Evolutionary conservation across 2,329 filamentous ascomycete genomes (phyloP).

Genomic region (Lasiodiplodia gonubiensis): DNA sequence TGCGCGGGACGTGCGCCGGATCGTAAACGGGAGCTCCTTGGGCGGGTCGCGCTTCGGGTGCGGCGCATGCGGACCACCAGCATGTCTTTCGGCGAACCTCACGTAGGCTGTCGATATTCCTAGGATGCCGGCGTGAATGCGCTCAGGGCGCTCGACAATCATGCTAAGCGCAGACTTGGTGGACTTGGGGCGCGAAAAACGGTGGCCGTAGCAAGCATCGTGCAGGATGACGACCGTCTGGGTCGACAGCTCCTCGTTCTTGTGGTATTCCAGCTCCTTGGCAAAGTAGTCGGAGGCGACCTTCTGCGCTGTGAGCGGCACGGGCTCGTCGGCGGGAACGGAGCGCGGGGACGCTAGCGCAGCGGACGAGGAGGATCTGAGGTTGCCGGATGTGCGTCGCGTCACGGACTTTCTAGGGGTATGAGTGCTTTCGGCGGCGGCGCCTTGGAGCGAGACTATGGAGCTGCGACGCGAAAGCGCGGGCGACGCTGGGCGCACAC

Average conservation of each 20-base stretch:
- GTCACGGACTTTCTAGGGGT: conserved; percentile 45
- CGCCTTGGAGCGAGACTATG: conserved; percentile 19
- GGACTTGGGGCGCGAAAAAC: conserved; percentile 82
- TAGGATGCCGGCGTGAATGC: conserved; percentile 81
- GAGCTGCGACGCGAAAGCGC: conserved; percentile 38
- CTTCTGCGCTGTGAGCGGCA: conserved; percentile 57
- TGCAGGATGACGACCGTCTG: conserved; percentile 85
- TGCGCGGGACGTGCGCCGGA: conserved; percentile 77
- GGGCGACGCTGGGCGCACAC: conserved; percentile 49
- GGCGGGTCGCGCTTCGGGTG: conserved; percentile 67
- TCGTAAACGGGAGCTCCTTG: conserved; percentile 76
- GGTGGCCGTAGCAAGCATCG: conserved; percentile 93
- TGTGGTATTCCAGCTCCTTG: conserved; percentile 68
- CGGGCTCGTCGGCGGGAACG: conserved; percentile 46
- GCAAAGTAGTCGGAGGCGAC: conserved; percentile 73
- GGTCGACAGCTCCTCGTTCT: conserved; percentile 43
- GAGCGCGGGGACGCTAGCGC: conserved; percentile 47
- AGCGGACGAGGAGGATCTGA: conserved; percentile 42
- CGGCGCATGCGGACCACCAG: conserved; percentile 70
- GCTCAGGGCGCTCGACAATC: conserved; percentile 92
- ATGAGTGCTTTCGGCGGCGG: conserved; percentile 32
- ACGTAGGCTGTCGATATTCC: conserved; percentile 89
- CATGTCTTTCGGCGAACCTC: conserved; percentile 80
- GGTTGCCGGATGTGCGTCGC: conserved; percentile 53
- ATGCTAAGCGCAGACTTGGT: conserved; percentile 72